A percentile compares a stretch with the other conserved stretches of the same genome.
Evolutionary conservation across 1,284 basidiomycete genomes (phyloP).

Genomic region (Trametes hirsuta): DNA sequence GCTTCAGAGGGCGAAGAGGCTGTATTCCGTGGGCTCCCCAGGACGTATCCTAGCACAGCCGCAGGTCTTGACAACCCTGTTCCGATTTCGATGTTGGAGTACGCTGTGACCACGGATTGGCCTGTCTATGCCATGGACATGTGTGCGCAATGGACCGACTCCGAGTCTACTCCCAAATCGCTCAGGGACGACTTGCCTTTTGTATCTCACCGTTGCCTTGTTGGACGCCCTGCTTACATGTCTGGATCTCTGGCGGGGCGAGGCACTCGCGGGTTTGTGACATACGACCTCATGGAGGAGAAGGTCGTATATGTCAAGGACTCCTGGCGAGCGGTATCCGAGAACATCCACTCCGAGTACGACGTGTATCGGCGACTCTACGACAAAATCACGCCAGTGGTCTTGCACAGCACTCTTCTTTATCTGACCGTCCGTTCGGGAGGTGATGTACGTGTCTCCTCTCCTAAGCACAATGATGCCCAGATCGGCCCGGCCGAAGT

Average conservation of each 20-base stretch:
- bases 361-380: neutral
- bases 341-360: neutral
- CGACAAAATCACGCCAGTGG: no score
- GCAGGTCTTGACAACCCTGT: no score
- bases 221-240: neutral
- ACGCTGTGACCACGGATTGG: neutral
- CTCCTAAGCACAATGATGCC: no score
- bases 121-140: neutral
- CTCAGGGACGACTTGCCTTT: neutral
- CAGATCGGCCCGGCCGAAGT: no score
- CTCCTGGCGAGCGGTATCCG: neutral
- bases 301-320: slow-evolving; percentile 3
- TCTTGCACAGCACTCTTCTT: no score
- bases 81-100: no score
- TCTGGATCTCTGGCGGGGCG: neutral
- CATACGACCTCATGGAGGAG: neutral
- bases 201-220: neutral
- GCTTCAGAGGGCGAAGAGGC: no score
- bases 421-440: no score
- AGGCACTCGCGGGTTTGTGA: slow-evolving; percentile 1
- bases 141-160: neutral
- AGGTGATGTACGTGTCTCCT: no score
- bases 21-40: no score
- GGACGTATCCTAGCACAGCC: no score
- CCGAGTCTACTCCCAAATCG: neutral